Base-by-base conservation (phyloP, 805 yeast species). In the Wickerhamomyces pijperi region DNA sequence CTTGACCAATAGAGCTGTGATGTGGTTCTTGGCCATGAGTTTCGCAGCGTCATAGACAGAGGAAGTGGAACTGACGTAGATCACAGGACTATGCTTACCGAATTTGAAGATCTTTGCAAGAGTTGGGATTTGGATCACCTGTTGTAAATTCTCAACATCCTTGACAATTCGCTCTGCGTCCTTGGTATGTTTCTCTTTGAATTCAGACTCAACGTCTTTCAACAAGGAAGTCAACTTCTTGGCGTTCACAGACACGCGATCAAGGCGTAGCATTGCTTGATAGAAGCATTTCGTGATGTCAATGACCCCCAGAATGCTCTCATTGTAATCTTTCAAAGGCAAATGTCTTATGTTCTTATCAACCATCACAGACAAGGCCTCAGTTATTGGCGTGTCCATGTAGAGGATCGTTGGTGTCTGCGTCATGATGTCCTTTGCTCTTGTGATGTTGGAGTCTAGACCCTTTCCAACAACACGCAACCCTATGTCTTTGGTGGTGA, bases 401-500 rank as follows among this genome's bases (percentile, higher is more conserved):
- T 62, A 59, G 12, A 62, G 55, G 23, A 56, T 57, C 19, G 54
- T 49, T 0, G 73, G 73, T 15, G 50, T 50, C 2, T 44, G 45
- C 0, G 73, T 63, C 71, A 67, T 64, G 12, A 68, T 64, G 19
- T 53, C 50, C 25, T 51, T 54, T 5, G 67, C 64, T 4, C 47
- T 46, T 2, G 64, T 53, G 1, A 36, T 15, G 13, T 45, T 42
- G 1, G 61, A 58, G 32, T 55, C 53, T 18, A 56, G 33, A 6
- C 54, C 59, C 19, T 42, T 38, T 15, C 33, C 33, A 9, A 31
- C 33, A 4, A 63, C 69, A 29, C 67, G 55, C 32, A 64, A 64
- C 0, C 72, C 72, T n/a, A 68, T 48, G 46, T 68, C 74, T 42
- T 65, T 67, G 0, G 73, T 65, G 1, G 74, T 68, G 36, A 65